These are phyloP conservation scores for Dryas integrifolia DNA, from an alignment of 331 rosid genomes.

Conservation along the genomic window DNA sequence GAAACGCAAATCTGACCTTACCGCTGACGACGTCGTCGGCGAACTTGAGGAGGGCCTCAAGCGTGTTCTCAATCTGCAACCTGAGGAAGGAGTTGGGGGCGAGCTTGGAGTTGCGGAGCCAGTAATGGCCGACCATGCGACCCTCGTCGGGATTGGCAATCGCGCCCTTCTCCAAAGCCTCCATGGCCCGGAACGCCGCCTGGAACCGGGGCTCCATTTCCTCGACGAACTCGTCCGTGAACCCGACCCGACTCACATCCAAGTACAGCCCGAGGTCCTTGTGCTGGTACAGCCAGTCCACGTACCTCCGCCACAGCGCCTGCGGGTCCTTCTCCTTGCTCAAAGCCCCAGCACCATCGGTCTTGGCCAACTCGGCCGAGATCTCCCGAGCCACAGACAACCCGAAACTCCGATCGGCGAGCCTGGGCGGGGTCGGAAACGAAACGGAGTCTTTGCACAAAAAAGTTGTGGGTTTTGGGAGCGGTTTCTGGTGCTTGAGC, in stretches of 20 bases:
- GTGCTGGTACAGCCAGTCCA: slow-evolving; percentile 93
- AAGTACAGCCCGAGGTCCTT: slow-evolving; percentile 73
- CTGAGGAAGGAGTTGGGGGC: slow-evolving; percentile 65
- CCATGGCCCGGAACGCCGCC: slow-evolving; percentile 74
- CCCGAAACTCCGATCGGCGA: slow-evolving; percentile 27
- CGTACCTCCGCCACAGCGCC: slow-evolving; percentile 71
- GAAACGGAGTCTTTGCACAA: slow-evolving; percentile 34
- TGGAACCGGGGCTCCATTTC: slow-evolving; percentile 75
- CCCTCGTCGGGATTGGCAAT: slow-evolving; percentile 94
- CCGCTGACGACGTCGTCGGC: slow-evolving; percentile 83
- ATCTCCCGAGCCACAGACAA: slow-evolving; percentile 63
- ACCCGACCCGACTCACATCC: slow-evolving; percentile 94
- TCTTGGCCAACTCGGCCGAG: slow-evolving; percentile 42
- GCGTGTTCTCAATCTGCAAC: slow-evolving; percentile 65
- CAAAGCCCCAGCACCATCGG: slow-evolving; percentile 20
- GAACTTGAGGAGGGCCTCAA: slow-evolving; percentile 52
- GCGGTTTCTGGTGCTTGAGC: slow-evolving; percentile 40
- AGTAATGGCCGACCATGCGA: slow-evolving; percentile 96
- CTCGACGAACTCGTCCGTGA: slow-evolving; percentile 64
- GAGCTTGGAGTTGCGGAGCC: slow-evolving; percentile 70
- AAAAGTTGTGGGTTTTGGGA: slow-evolving; percentile 8
- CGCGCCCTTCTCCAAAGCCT: slow-evolving; percentile 77
- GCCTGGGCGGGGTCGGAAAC: slow-evolving; percentile 37
- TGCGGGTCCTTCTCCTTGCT: slow-evolving; percentile 51
- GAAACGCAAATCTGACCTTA: slow-evolving; percentile 61